Percentiles rank a stretch among this genome's conserved stretches.
These are phyloP conservation scores for Calonectria hawksworthii DNA, from an alignment of 2,329 filamentous ascomycete species.

Conservation along the genomic window DNA sequence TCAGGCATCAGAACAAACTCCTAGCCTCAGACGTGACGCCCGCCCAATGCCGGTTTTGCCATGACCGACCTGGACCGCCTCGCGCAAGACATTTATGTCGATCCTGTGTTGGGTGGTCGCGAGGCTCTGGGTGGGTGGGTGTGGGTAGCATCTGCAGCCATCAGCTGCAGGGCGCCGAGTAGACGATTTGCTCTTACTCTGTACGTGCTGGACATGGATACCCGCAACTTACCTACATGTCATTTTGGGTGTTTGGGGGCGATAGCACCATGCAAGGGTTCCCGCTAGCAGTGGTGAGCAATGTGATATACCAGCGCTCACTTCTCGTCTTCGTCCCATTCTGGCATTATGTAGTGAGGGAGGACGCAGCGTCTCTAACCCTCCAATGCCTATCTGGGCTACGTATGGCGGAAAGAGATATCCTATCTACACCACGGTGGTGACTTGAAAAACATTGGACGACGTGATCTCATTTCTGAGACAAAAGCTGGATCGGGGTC, in stretches of 20 bases:
- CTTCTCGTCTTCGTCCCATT: neutral
- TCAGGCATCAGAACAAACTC: conserved; percentile 15
- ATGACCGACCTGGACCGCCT: neutral
- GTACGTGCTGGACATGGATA: neutral
- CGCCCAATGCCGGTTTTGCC: neutral
- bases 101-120: conserved; percentile 1
- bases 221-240: neutral
- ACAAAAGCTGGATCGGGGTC: neutral
- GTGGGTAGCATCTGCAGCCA: neutral
- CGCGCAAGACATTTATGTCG: conserved; percentile 7
- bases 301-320: neutral
- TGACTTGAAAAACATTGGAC: neutral
- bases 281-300: neutral
- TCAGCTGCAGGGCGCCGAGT: conserved; percentile 18
- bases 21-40: neutral
- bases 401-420: neutral
- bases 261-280: neutral
- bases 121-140: conserved; percentile 2
- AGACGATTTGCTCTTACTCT: neutral
- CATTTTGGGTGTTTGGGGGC: neutral
- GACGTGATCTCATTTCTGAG: neutral
- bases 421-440: neutral
- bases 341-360: neutral
- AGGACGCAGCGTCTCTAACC: neutral
- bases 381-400: neutral